A percentile compares a stretch with the other conserved stretches of the same genome.
These are phyloP conservation scores for Eustoma russellianum DNA, from an alignment of 257 asterid species.

Conservation along the genomic window DNA sequence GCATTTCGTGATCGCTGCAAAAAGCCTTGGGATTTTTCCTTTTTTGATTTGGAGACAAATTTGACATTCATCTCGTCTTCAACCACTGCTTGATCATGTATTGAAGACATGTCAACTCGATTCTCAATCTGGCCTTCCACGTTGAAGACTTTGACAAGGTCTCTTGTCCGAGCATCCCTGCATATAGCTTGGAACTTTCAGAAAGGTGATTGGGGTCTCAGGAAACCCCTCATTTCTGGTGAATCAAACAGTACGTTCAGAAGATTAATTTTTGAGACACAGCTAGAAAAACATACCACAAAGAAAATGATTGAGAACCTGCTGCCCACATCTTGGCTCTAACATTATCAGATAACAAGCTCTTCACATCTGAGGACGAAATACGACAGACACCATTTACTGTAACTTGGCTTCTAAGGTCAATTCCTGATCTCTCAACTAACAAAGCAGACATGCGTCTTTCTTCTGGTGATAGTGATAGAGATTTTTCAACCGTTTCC, in stretches of 20 bases:
- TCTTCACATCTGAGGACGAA: slow-evolving; percentile 80
- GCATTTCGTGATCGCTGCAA: slow-evolving; percentile 91
- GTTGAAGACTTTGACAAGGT: slow-evolving; percentile 69
- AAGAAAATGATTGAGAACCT: slow-evolving; percentile 62
- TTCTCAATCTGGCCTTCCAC: slow-evolving; percentile 83
- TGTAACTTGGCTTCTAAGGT: slow-evolving; percentile 81
- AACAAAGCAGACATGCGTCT: slow-evolving; percentile 78
- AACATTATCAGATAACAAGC: slow-evolving; percentile 50
- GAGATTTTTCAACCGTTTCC: slow-evolving; percentile 79
- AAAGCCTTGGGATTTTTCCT: slow-evolving; percentile 84
- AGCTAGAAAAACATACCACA: slow-evolving; percentile 45
- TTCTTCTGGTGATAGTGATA: slow-evolving; percentile 72
- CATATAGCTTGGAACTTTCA: slow-evolving; percentile 10
- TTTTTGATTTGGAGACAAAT: slow-evolving; percentile 59
- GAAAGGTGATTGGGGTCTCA: too few species aligned
- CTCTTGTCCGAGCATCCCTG: slow-evolving; percentile 98
- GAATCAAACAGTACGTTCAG: not conserved
- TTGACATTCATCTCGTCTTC: slow-evolving; percentile 79
- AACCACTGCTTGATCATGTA: slow-evolving; percentile 45
- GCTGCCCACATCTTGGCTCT: slow-evolving; percentile 90
- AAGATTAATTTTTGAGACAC: not conserved
- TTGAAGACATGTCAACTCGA: slow-evolving; percentile 46
- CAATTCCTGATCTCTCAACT: slow-evolving; percentile 66
- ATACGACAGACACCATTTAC: slow-evolving; percentile 75
- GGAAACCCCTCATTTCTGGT: not conserved